Evolutionary conservation across 2,329 filamentous ascomycete genomes (phyloP).

Genomic region (Xenosphaeropsis pyriputrescens): DNA sequence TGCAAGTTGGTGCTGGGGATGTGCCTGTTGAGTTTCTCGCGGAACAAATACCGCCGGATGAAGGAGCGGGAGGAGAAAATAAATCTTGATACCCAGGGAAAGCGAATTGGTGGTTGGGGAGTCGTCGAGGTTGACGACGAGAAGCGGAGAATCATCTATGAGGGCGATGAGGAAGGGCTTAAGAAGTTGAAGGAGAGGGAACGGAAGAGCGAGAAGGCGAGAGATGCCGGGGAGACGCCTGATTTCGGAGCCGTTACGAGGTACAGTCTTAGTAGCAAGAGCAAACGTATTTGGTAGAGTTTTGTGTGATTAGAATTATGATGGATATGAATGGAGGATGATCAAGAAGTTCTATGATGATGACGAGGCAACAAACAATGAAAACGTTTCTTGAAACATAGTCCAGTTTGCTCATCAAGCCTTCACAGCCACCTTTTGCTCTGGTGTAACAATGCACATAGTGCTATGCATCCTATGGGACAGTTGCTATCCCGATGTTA

Average conservation of each 20-base stretch:
- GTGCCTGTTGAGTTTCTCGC: conserved; percentile 64
- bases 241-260: conserved; percentile 55
- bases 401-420: too few relatives aligned
- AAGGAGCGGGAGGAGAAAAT: conserved; percentile 41
- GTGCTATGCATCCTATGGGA: too few relatives aligned
- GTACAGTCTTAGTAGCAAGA: conserved; percentile 75
- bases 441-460: too few relatives aligned
- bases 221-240: conserved; percentile 32
- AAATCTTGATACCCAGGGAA: conserved; percentile 54
- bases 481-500: too few relatives aligned
- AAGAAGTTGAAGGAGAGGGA: conserved; percentile 46
- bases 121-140: conserved; percentile 83
- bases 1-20: conserved; percentile 81
- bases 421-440: too few relatives aligned
- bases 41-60: conserved; percentile 70
- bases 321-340: too few relatives aligned
- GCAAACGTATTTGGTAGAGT: conserved; percentile 77
- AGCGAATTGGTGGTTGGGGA: conserved; percentile 67
- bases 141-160: conserved; percentile 71
- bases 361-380: too few relatives aligned
- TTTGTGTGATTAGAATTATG: too few relatives aligned
- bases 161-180: conserved; percentile 63
- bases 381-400: too few relatives aligned
- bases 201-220: conserved; percentile 42
- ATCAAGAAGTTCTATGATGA: too few relatives aligned